A percentile compares a stretch with the other conserved stretches of the same genome.
Evolutionary conservation across 306 rosid genomes (phyloP).

Genomic region (Gleditsia sinensis): DNA sequence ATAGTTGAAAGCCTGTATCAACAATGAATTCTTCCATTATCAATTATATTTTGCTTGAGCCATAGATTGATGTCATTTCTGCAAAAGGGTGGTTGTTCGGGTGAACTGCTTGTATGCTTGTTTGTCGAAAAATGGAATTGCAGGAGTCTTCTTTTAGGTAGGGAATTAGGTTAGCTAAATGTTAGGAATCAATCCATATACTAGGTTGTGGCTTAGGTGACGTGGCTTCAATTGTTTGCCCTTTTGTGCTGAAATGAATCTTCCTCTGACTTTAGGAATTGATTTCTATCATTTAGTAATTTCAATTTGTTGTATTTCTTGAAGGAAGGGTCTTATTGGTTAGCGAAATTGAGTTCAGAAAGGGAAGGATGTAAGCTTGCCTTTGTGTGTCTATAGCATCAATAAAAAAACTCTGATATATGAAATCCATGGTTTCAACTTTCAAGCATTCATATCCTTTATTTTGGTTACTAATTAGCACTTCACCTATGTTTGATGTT

Average conservation of each 20-base stretch:
- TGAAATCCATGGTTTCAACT: no score
- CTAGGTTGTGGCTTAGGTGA: background rate
- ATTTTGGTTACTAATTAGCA: no score
- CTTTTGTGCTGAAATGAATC: background rate
- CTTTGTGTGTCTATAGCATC: no score
- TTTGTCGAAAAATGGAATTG: background rate
- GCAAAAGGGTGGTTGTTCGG: background rate
- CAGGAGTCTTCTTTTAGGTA: slow-evolving; percentile 8
- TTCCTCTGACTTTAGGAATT: background rate
- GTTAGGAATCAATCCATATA: background rate
- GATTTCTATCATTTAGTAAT: no score
- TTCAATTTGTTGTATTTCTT: no score
- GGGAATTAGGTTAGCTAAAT: background rate
- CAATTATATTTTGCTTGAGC: background rate
- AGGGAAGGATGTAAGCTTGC: no score
- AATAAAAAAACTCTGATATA: no score
- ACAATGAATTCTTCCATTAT: background rate
- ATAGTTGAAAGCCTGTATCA: background rate
- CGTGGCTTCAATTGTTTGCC: slow-evolving; percentile 1
- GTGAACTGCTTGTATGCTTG: background rate
- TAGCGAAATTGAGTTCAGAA: slow-evolving; percentile 21
- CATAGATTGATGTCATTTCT: background rate
- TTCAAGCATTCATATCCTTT: no score
- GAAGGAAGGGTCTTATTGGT: background rate
- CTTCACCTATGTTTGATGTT: no score